Evolutionary conservation across 495 filamentous ascomycete species (phyloP).

Genomic region (Aspergillus baeticus): DNA sequence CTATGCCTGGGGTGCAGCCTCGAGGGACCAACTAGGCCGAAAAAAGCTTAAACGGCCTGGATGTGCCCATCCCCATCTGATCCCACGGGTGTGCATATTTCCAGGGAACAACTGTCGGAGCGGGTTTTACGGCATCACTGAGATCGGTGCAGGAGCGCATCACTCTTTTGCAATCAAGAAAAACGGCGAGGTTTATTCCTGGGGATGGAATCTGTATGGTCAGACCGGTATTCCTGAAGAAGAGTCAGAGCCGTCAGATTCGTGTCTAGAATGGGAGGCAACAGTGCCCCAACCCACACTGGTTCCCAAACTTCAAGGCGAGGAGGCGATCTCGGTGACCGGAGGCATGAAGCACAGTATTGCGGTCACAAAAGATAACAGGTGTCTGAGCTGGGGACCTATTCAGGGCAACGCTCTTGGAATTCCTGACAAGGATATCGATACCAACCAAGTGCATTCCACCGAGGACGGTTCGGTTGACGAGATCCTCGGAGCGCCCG

Average conservation of each 20-base stretch:
- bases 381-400: conserved; percentile 68
- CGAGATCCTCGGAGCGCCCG: conserved; percentile 53
- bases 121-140: conserved; percentile 29
- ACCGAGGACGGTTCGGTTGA: no score
- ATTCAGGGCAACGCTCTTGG: conserved; percentile 64
- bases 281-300: conserved; percentile 40
- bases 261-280: conserved; percentile 56
- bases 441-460: conserved; percentile 57
- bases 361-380: conserved; percentile 58
- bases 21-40: conserved; percentile 72
- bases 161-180: conserved; percentile 69
- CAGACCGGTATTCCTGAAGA: conserved; percentile 49
- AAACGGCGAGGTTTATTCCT: conserved; percentile 60
- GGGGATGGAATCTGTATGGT: conserved; percentile 75
- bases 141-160: conserved; percentile 62
- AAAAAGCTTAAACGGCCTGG: conserved; percentile 59
- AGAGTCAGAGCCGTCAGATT: conserved; percentile 39
- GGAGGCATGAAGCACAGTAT: conserved; percentile 70
- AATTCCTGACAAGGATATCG: conserved; percentile 47
- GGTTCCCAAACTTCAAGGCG: neutral
- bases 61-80: conserved; percentile 59
- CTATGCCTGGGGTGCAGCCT: conserved; percentile 69
- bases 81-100: neutral
- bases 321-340: conserved; percentile 46
- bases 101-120: neutral